Evolutionary conservation across 192 early-diverging fungal species (phyloP).

Genomic region (Rhizoclosmatium sp.): DNA sequence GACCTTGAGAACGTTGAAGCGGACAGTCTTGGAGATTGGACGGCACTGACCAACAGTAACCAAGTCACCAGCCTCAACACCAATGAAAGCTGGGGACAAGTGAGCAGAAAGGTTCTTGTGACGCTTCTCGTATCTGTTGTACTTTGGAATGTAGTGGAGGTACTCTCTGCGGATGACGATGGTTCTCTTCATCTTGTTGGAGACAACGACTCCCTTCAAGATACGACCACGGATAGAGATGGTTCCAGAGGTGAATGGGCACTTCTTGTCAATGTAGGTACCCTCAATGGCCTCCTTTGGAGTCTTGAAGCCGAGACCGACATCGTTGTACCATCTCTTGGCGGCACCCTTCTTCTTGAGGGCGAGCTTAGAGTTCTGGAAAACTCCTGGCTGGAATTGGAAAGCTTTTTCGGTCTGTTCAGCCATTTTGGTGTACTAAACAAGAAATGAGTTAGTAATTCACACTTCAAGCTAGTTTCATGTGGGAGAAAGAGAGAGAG

Average conservation of each 20-base stretch:
- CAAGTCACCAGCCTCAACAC: slow-evolving; percentile 84
- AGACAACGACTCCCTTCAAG: slow-evolving; percentile 88
- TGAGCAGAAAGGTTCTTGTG: slow-evolving; percentile 99
- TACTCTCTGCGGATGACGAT: slow-evolving; percentile 98
- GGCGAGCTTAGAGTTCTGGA: slow-evolving; percentile 84
- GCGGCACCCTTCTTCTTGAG: slow-evolving; percentile 60
- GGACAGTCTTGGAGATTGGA: slow-evolving; percentile 99
- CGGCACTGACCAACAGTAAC: slow-evolving; percentile 99
- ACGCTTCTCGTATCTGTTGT: slow-evolving; percentile 99
- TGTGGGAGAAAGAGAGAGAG: neutral
- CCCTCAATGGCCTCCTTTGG: slow-evolving; percentile 97
- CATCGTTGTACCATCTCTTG: slow-evolving; percentile 98
- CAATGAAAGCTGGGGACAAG: slow-evolving; percentile 93
- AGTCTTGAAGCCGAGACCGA: slow-evolving; percentile 99
- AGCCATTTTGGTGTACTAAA: slow-evolving; percentile 5
- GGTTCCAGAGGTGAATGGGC: slow-evolving; percentile 94
- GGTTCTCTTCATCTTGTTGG: slow-evolving; percentile 99
- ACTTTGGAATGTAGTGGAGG: slow-evolving; percentile 99
- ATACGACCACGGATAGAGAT: slow-evolving; percentile 98
- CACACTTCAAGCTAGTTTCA: neutral
- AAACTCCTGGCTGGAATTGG: slow-evolving; percentile 95
- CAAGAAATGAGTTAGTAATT: neutral
- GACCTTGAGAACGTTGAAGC: slow-evolving; percentile 99
- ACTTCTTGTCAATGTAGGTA: slow-evolving; percentile 99
- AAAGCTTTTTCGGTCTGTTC: slow-evolving; percentile 92